Evolutionary conservation across 2,329 filamentous ascomycete species (phyloP).

Genomic region (Cercospora zeina): DNA sequence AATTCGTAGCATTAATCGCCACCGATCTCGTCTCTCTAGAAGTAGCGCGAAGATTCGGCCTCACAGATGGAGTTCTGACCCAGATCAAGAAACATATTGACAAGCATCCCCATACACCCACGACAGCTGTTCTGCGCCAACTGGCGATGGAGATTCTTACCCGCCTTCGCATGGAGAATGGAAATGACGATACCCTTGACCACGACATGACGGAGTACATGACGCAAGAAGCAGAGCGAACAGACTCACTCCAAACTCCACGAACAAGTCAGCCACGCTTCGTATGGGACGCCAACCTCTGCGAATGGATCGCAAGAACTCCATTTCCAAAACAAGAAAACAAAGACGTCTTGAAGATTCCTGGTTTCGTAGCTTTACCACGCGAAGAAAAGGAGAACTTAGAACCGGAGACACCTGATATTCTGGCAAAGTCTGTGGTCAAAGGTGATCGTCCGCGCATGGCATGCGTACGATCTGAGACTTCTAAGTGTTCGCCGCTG

Average conservation of each 20-base stretch:
- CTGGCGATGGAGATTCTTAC: conserved; percentile 1
- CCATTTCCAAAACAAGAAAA: conserved; percentile 32
- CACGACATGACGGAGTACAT: neutral
- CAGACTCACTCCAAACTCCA: neutral
- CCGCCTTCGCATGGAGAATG: neutral
- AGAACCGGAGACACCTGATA: neutral
- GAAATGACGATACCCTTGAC: neutral
- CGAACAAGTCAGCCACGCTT: conserved; percentile 28
- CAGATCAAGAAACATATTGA: neutral
- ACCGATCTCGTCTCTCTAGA: neutral
- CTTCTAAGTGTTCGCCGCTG: neutral
- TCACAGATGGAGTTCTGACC: neutral
- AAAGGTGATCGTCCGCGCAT: neutral
- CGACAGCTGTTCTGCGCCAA: neutral
- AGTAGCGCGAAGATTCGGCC: neutral
- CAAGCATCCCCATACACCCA: neutral
- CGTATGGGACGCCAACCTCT: conserved; percentile 49
- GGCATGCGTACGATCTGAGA: neutral
- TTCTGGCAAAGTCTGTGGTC: neutral
- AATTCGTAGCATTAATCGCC: conserved; percentile 4
- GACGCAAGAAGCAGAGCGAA: neutral
- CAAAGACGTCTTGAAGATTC: neutral
- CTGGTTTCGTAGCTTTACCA: too few species aligned
- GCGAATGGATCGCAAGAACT: conserved; percentile 50
- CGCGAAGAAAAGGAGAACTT: neutral